phyloP scores from a whole-genome alignment of 192 early-diverging fungal species.

The Borealophlyctis nickersoniae region DNA sequence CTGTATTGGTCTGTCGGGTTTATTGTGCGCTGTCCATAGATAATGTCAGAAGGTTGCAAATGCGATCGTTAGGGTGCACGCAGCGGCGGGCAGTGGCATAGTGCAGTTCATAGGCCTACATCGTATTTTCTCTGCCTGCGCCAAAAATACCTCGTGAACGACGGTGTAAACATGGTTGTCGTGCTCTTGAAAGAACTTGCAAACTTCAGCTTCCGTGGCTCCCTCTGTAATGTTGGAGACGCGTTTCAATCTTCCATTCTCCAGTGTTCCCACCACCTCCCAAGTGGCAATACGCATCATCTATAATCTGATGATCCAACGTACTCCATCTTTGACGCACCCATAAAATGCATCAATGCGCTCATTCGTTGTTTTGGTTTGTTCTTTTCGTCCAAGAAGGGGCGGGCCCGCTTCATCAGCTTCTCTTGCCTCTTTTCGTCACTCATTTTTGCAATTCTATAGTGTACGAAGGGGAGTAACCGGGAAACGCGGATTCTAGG shows the following conservation, averaged over 20 bases:
- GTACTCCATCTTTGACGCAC: conserved; percentile 35
- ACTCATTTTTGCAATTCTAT: conserved; percentile 18
- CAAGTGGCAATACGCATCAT: too few species aligned
- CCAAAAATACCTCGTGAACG: conserved; percentile 61
- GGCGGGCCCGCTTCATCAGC: conserved; percentile 67
- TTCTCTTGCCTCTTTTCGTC: conserved; percentile 66
- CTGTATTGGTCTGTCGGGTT: conserved; percentile 52
- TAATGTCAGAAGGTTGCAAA: too few species aligned
- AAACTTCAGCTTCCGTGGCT: conserved; percentile 66
- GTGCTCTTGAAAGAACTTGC: conserved; percentile 75
- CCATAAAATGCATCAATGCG: conserved; percentile 68
- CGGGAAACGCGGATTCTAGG: too few species aligned
- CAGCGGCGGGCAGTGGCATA: neutral
- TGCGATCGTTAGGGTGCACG: too few species aligned
- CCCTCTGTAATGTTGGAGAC: too few species aligned
- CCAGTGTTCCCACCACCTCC: too few species aligned
- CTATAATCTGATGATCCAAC: too few species aligned
- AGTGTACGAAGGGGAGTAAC: too few species aligned
- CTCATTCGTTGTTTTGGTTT: conserved; percentile 66
- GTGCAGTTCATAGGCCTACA: too few species aligned
- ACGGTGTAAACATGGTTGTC: conserved; percentile 67
- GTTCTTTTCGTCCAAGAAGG: conserved; percentile 75
- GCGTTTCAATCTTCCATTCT: too few species aligned
- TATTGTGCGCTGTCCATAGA: conserved; percentile 40
- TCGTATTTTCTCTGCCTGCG: conserved; percentile 75